Evolutionary conservation across 768 basidiomycete genomes (phyloP).

Genomic region (Mycena leptocephala): DNA sequence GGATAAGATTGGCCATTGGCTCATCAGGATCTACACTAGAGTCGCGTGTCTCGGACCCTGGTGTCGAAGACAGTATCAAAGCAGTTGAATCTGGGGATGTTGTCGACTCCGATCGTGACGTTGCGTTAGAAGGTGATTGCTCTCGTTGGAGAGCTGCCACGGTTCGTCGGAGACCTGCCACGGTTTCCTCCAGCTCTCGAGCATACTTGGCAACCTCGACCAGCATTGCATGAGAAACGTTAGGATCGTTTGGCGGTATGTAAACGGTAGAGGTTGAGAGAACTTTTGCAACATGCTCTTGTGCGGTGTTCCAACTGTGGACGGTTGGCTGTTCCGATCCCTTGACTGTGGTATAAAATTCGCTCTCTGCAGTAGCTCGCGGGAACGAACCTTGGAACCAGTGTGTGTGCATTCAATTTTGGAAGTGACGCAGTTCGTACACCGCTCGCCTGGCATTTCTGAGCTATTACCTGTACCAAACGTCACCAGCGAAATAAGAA

Average conservation of each 20-base stretch:
- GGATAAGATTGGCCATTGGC: neutral
- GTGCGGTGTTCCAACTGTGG: neutral
- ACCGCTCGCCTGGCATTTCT: constrained; percentile 66
- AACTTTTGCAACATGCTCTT: constrained; percentile 18
- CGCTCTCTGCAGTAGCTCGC: neutral
- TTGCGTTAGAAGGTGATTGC: too few relatives aligned
- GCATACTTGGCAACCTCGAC: constrained; percentile 29
- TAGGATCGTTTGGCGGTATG: constrained; percentile 8
- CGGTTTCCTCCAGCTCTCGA: constrained; percentile 19
- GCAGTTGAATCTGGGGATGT: too few relatives aligned
- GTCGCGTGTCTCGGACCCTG: too few relatives aligned
- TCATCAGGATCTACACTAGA: too few relatives aligned
- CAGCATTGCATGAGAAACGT: neutral
- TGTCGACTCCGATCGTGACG: too few relatives aligned
- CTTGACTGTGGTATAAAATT: neutral
- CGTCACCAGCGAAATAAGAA: neutral
- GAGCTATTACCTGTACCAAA: constrained; percentile 68
- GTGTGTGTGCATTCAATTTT: constrained; percentile 70
- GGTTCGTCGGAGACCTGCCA: neutral
- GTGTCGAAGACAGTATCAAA: too few relatives aligned
- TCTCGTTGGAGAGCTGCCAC: neutral
- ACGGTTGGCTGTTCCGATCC: neutral
- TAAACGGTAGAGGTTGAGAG: constrained; percentile 18
- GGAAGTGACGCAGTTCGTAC: constrained; percentile 69
- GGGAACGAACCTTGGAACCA: neutral